These are phyloP conservation scores for Lenzites betulinus DNA, from an alignment of 768 basidiomycete genomes.

Conservation along the genomic window DNA sequence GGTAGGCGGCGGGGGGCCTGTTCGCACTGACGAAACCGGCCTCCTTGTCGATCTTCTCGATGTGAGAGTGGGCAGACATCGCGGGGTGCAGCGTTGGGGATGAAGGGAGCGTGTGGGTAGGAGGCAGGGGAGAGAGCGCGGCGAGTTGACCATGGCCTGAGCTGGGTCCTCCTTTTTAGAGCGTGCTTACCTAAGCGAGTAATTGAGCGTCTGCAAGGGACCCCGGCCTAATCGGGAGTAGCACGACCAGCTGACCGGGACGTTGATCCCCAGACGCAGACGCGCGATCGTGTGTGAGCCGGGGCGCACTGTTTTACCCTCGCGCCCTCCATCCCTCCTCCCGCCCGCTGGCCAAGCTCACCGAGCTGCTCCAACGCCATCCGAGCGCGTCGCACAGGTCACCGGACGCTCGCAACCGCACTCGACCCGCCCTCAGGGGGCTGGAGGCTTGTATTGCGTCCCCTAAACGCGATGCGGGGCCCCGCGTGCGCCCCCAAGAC, in stretches of 20 bases:
- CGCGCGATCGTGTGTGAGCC: slow-evolving; percentile 14
- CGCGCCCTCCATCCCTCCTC: slow-evolving; percentile 3
- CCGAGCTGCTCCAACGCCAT: too few species aligned
- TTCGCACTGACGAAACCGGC: slow-evolving; percentile 20
- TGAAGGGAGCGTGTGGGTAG: background rate
- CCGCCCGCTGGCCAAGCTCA: slow-evolving; percentile 5
- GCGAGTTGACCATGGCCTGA: background rate
- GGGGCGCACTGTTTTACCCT: slow-evolving; percentile 2
- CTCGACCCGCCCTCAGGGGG: slow-evolving; percentile 1
- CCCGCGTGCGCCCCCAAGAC: background rate
- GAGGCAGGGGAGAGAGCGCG: background rate
- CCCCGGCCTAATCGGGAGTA: slow-evolving; percentile 7
- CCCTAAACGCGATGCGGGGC: background rate
- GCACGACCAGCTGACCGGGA: slow-evolving; percentile 12
- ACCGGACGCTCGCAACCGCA: slow-evolving; percentile 7
- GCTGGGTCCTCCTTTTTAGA: slow-evolving; percentile 7
- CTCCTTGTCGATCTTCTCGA: slow-evolving; percentile 30
- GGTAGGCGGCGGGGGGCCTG: slow-evolving; percentile 14
- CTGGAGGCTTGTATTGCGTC: background rate
- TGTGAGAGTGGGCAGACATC: slow-evolving; percentile 26
- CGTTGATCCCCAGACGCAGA: slow-evolving; percentile 4
- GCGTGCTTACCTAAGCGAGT: slow-evolving; percentile 9
- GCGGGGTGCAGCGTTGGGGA: slow-evolving; percentile 6
- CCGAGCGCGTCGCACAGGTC: slow-evolving; percentile 4
- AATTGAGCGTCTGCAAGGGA: background rate